Evolutionary conservation across 441 rosid genomes (phyloP), one percentile per base, ranked within the genome.

Genomic region (Gossypium davidsonii): DNA sequence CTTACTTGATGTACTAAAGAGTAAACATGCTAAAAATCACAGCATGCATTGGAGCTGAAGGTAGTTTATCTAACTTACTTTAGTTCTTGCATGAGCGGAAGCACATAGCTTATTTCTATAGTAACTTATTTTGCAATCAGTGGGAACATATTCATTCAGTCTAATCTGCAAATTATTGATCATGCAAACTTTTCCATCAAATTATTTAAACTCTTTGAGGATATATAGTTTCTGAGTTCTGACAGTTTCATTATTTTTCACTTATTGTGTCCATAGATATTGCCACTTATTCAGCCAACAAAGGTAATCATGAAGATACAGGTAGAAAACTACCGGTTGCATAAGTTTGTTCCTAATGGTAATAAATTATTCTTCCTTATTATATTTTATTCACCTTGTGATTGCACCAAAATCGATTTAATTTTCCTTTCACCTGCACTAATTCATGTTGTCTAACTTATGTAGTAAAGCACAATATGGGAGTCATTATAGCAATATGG

Each of bases 401-500:
- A 66, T 23, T 37, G 44, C 58, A 48, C 18, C 42, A 67, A 67
- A 25, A 18, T 42, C 20, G 31, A 0, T 44, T 20, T 34, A 73
- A 75, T 42, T 11, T 59, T 49, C 15, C 71, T 80, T 59, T 72
- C 20, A 37, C 57, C 46, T 69, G 60, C 63, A 51, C 80, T 70
- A 66, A 74, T 11, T 69, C 23, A 26, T 57, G 51, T 70, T 73
- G 73, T 85, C 73, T 58, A 73, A 75, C 60, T 81, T 65, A 21
- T 85, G 84, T 79, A 93, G 98, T 76, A 73, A 83, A 88, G 70
- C 83, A 85, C 79, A 93, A 96, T 84, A 87, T 89, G 31, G 97
- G 97, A 53, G 92, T 93, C 62, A 81, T 96, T 51, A 85, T 96
- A 80, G 90, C 98, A 65, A 87, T 96, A 79, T 96, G 99, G 99